Conservation (phyloP, 768 basidiomycete species). For the Arthromyces matolae region DNA sequence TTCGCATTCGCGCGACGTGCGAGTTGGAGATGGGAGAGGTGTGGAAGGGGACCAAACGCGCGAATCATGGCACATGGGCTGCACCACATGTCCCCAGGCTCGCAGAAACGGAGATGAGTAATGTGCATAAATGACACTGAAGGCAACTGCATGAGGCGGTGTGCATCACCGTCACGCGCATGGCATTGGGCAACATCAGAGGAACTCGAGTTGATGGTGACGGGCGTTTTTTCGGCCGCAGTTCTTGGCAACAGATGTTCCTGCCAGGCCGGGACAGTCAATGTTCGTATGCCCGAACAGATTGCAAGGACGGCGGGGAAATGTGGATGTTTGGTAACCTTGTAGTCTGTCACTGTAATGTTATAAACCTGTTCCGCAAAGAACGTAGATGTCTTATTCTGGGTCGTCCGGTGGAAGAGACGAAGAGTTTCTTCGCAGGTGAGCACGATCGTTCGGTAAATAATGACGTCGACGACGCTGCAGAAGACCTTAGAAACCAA, state of each 20-base stretch:
- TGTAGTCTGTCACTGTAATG: slow-evolving; percentile 30
- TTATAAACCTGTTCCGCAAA: slow-evolving; percentile 32
- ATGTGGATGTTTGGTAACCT: slow-evolving; percentile 10
- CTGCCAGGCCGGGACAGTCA: slow-evolving; percentile 26
- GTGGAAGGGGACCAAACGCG: slow-evolving; percentile 30
- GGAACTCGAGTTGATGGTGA: slow-evolving; percentile 27
- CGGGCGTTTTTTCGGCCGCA: slow-evolving; percentile 14
- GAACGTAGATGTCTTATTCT: slow-evolving; percentile 24
- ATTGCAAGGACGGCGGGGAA: slow-evolving; percentile 27
- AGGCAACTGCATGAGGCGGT: background rate
- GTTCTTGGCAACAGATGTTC: slow-evolving; percentile 15
- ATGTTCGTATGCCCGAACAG: slow-evolving; percentile 30
- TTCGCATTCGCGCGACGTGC: slow-evolving; percentile 39
- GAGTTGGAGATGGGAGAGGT: slow-evolving; percentile 38
- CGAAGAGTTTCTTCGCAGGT: slow-evolving; percentile 24
- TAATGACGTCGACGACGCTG: slow-evolving; percentile 28
- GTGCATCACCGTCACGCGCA: too few species aligned
- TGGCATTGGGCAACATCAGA: slow-evolving; percentile 17
- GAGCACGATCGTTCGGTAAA: slow-evolving; percentile 39
- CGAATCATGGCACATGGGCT: slow-evolving; percentile 31
- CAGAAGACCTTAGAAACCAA: slow-evolving; percentile 28
- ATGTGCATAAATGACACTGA: slow-evolving; percentile 17
- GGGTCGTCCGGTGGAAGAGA: slow-evolving; percentile 34
- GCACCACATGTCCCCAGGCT: slow-evolving; percentile 34
- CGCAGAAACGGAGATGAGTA: slow-evolving; percentile 36